Evolutionary conservation across 2,329 filamentous ascomycete genomes (phyloP).

Genomic region (Calonectria honghensis): DNA sequence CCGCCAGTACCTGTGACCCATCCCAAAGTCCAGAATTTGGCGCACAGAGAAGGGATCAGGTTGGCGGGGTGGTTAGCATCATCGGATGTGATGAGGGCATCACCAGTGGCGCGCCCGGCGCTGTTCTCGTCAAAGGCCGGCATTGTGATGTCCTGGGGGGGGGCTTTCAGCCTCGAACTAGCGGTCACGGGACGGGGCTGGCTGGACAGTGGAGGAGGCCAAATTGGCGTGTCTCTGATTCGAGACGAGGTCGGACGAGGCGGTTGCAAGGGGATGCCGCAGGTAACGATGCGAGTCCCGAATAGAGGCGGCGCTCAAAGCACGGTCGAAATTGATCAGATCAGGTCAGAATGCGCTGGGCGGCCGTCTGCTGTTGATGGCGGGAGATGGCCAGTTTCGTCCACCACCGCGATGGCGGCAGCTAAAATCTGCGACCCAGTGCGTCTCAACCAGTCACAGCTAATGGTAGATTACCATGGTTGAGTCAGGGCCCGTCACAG

Average conservation of each 20-base stretch:
- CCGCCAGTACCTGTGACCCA: constrained; percentile 95
- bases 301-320: constrained; percentile 30
- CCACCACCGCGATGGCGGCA: constrained; percentile 41
- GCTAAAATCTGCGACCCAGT: constrained; percentile 36
- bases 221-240: constrained; percentile 39
- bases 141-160: constrained; percentile 29
- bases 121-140: constrained; percentile 47
- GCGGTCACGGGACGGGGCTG: constrained; percentile 33
- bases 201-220: constrained; percentile 31
- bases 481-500: constrained; percentile 23
- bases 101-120: constrained; percentile 43
- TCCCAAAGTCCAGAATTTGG: constrained; percentile 95
- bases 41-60: constrained; percentile 93
- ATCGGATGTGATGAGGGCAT: constrained; percentile 72
- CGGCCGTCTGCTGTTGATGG: constrained; percentile 35
- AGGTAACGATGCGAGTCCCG: constrained; percentile 37
- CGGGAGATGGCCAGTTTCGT: constrained; percentile 46
- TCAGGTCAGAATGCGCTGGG: constrained; percentile 30
- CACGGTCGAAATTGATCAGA: constrained; percentile 31
- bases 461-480: constrained; percentile 35
- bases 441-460: constrained; percentile 38
- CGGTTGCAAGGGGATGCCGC: constrained; percentile 32
- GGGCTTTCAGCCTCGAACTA: constrained; percentile 15
- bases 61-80: constrained; percentile 95
- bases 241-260: constrained; percentile 39